Conservation (phyloP, 2,329 filamentous ascomycete genomes). For the Coniosporium tulheliwenetii region DNA sequence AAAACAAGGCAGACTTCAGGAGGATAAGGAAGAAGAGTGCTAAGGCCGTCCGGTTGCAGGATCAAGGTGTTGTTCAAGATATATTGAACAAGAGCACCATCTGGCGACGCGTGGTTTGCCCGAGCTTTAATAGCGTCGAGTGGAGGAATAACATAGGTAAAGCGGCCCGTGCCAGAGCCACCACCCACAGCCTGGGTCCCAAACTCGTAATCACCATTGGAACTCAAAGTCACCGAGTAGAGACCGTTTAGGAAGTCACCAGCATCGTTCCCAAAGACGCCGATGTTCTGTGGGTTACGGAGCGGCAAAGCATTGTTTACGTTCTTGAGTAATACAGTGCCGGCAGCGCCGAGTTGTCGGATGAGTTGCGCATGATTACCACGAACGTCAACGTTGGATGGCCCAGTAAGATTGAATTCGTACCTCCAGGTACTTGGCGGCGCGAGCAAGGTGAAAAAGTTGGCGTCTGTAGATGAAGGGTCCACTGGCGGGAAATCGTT, state of each 20-base stretch:
- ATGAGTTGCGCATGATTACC: constrained; percentile 19
- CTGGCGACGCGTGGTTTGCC: constrained; percentile 7
- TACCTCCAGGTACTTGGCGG: neutral
- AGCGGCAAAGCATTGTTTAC: constrained; percentile 34
- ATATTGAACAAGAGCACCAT: constrained; percentile 28
- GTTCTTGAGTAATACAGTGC: constrained; percentile 33
- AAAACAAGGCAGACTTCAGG: constrained; percentile 40
- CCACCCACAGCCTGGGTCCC: constrained; percentile 28
- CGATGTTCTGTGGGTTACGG: constrained; percentile 31
- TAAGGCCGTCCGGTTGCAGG: constrained; percentile 5
- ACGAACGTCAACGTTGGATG: constrained; percentile 19
- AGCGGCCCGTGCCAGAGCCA: constrained; percentile 24
- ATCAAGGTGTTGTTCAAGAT: constrained; percentile 24
- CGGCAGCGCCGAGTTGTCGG: constrained; percentile 23
- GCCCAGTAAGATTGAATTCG: constrained; percentile 4
- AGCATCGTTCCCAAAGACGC: constrained; percentile 34
- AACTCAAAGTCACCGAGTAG: constrained; percentile 13
- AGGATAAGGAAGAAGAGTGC: constrained; percentile 15
- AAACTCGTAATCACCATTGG: constrained; percentile 15
- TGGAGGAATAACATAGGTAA: constrained; percentile 22
- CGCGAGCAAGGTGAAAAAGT: constrained; percentile 3
- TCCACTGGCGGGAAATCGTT: constrained; percentile 23
- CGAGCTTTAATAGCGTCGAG: constrained; percentile 23
- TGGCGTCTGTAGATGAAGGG: constrained; percentile 11
- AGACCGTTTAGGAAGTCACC: constrained; percentile 32